Evolutionary conservation across 768 basidiomycete species (phyloP), one percentile per base, ranked within the genome.

Genomic region (Leccinellum rugosiceps): DNA sequence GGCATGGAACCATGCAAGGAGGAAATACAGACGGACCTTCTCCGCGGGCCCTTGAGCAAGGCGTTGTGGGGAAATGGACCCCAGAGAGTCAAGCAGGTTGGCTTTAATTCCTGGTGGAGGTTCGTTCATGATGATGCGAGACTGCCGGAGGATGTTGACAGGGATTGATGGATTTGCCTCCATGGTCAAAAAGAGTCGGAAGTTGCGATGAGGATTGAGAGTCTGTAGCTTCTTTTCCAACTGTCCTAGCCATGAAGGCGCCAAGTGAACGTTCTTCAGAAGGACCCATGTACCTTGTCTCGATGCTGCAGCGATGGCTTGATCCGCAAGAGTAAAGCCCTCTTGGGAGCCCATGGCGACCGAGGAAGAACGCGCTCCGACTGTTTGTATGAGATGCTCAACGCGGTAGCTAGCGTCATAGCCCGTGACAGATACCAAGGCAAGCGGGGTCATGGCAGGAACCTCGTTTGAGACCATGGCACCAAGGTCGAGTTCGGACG

Each of bases 321-420:
- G 95, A 66, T 99, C 96, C 11, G 97, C 97, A 1, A 95, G 80
- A 4, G 85, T 84, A 72, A 93, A 96, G n/a, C 96, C 96, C 78
- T 99, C 97, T 61, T 94, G 90, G 2, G 96, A 97, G 23, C 97
- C 97, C 94, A 99, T 97, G 14, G 97, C 97, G 23, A 99, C 92
- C 2, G 93, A 92, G 2, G 88, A 79, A 56, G 93, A 94, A 25
- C 88, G 84, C 28, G 84, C 80, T 15, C 86, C 85, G 11, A 85
- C 85, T 52, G 85, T 86, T 68, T 88, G 85, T 62, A 94, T 85
- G 44, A 96, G 81, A 63, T 87, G 87, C 65, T 97, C 94, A 38
- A 97, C 92, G 50, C 91, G 85, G 72, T 95, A 98, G 72, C 94
- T 96, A n/a, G 97, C 97, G 69, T 99, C 97, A 67, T 97, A 96